These are phyloP conservation scores for Nymphaea thermarum DNA, from an alignment of 164 flowering plant species.

Conservation along the genomic window DNA sequence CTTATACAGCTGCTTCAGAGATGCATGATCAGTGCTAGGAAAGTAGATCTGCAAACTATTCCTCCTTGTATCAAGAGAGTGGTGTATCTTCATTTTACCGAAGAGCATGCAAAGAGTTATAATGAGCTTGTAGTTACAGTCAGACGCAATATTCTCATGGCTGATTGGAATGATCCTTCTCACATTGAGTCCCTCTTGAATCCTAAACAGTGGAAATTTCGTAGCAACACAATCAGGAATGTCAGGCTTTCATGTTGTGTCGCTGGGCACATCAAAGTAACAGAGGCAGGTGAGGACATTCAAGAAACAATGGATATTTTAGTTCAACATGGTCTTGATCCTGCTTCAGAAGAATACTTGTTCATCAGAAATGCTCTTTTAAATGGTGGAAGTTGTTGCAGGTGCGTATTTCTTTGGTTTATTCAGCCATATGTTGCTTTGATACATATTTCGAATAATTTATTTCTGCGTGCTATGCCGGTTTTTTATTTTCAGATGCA, in stretches of 20 bases:
- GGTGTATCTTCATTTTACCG: constrained; percentile 50
- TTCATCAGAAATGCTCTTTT: constrained; percentile 47
- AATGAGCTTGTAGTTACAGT: constrained; percentile 93
- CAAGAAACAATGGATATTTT: constrained; percentile 95
- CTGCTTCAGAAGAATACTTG: constrained; percentile 55
- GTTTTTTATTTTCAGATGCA: constrained; percentile 45
- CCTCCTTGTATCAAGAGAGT: constrained; percentile 92
- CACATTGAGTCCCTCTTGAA: constrained; percentile 93
- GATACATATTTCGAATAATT: not conserved
- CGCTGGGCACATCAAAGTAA: constrained; percentile 88
- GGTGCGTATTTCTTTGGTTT: constrained; percentile 33
- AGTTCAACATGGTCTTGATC: constrained; percentile 60
- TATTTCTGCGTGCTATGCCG: not conserved
- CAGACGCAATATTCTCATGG: constrained; percentile 82
- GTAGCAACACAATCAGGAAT: constrained; percentile 65
- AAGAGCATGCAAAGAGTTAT: constrained; percentile 81
- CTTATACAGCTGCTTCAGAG: constrained; percentile 59
- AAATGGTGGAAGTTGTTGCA: constrained; percentile 67
- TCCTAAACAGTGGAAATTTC: constrained; percentile 93
- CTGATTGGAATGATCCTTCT: constrained; percentile 98
- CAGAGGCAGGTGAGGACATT: constrained; percentile 81
- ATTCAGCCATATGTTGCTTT: not conserved
- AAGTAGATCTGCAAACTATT: constrained; percentile 57
- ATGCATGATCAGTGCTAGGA: constrained; percentile 98
- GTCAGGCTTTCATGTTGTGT: constrained; percentile 94